phyloP scores from a whole-genome alignment of 2,329 filamentous ascomycete species.

The Blastomyces emzantsi region DNA sequence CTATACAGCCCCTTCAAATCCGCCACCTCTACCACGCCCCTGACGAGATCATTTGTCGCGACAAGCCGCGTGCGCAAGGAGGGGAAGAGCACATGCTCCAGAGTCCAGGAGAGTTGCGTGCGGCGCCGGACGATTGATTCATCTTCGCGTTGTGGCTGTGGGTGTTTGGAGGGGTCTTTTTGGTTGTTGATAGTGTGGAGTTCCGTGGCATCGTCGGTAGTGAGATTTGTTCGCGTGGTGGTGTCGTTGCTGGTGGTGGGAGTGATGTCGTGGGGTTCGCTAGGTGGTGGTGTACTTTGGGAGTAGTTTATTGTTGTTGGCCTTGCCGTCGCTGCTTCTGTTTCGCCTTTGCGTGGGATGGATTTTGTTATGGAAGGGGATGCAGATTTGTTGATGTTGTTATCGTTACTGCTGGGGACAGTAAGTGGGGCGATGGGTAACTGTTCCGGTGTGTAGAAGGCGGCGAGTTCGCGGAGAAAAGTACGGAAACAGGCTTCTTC shows the following conservation, averaged over 20 bases:
- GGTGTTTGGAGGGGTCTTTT: neutral
- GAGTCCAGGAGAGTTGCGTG: conserved; percentile 58
- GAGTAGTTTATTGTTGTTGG: neutral
- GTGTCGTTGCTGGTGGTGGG: neutral
- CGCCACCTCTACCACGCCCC: conserved; percentile 74
- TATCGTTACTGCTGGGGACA: conserved; percentile 8
- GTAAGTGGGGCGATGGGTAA: conserved; percentile 42
- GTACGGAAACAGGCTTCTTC: conserved; percentile 80
- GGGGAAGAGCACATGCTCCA: conserved; percentile 86
- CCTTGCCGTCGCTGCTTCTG: neutral
- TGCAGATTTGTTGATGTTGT: conserved; percentile 9
- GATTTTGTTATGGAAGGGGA: neutral
- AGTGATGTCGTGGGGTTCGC: neutral
- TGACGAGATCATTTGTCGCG: conserved; percentile 68
- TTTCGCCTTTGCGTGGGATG: neutral
- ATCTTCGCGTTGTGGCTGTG: conserved; percentile 27
- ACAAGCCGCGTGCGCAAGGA: conserved; percentile 75
- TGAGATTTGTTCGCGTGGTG: neutral
- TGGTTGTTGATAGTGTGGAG: neutral
- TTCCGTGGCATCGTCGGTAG: neutral
- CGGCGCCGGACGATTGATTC: conserved; percentile 43
- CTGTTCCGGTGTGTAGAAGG: conserved; percentile 83
- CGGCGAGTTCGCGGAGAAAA: conserved; percentile 77
- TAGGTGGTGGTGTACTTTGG: neutral
- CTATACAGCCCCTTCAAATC: conserved; percentile 87